phyloP scores from a whole-genome alignment of 106 monocot species.

The Vanilla planifolia region DNA sequence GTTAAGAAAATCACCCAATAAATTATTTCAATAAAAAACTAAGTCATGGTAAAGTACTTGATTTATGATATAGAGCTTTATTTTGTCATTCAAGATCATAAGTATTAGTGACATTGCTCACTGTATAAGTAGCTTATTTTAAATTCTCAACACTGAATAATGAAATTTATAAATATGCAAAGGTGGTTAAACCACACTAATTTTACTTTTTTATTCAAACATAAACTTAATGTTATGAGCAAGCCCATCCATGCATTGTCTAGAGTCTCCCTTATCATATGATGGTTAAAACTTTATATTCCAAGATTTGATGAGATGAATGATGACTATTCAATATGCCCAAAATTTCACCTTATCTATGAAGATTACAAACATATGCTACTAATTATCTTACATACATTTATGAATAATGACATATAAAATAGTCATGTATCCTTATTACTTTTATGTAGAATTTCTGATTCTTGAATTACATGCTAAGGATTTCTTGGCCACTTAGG shows the following conservation, averaged over 20 bases:
- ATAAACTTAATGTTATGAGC: not conserved
- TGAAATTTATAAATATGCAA: too few species aligned
- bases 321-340: not conserved
- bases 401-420: not conserved
- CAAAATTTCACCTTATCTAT: not conserved
- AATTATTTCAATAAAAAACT: not conserved
- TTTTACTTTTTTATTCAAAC: not conserved
- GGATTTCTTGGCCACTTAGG: too few species aligned
- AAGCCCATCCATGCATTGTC: not conserved
- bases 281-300: not conserved
- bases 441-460: not conserved
- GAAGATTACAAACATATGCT: not conserved
- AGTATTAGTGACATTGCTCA: not conserved
- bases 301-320: not conserved
- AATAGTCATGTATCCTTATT: not conserved
- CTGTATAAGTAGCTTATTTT: not conserved
- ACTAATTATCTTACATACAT: not conserved
- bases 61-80: not conserved
- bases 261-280: not conserved
- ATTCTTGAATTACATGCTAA: too few species aligned
- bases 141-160: not conserved
- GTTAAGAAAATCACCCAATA: not conserved
- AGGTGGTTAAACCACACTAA: not conserved
- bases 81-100: not conserved
- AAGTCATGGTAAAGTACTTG: not conserved